Evolutionary conservation across 1,139 yeast genomes (phyloP), one percentile per base, ranked within the genome.

Genomic region (Taphrina deformans): DNA sequence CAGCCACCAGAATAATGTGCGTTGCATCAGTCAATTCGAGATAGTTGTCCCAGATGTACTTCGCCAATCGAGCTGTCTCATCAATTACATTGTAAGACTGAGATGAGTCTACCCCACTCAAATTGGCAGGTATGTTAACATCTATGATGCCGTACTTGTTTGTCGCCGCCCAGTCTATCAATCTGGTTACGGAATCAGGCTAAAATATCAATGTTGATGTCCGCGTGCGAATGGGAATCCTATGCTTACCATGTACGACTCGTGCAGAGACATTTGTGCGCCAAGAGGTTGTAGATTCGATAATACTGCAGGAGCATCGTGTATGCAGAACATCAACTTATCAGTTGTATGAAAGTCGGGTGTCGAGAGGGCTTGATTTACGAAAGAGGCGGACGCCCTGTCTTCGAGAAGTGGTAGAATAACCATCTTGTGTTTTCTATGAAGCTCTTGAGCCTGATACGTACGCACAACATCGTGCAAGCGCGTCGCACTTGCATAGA

Each of bases 251-350:
- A 90, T 82, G 1, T 84, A 78, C 1, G 96, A 85, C 1, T 88
- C 83, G 62, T 84, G 82, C 41, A 52, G 33, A n/a, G 40, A 21
- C 16, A 92, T 82, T 69, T 88, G 91, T 53, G 92, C 83, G 52
- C 83, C 80, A 9, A 98, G 98, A 27, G 96, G 91, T 73, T 91
- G 91, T 33, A 87, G 78, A 69, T 87, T 85, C 1, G 96, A 96
- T 96, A 97, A 91, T 6, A 93, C 82, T 69, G 91, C 96, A 1
- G 97, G 92, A 1, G 98, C 91, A 72, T 92, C 98, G 75, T 92
- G 98, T 14, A 92, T 84, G 7, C 89, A 76, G 16, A 93, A 79
- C 16, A 91, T 78, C 7, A 92, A 76, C 6, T 88, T 83, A 23
- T 84, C 82, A 55, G 85, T 79, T 12, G 83, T 81, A 73, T 86